Base-by-base conservation (phyloP, 257 asterid genomes). In the Solanum chmielewskii region DNA sequence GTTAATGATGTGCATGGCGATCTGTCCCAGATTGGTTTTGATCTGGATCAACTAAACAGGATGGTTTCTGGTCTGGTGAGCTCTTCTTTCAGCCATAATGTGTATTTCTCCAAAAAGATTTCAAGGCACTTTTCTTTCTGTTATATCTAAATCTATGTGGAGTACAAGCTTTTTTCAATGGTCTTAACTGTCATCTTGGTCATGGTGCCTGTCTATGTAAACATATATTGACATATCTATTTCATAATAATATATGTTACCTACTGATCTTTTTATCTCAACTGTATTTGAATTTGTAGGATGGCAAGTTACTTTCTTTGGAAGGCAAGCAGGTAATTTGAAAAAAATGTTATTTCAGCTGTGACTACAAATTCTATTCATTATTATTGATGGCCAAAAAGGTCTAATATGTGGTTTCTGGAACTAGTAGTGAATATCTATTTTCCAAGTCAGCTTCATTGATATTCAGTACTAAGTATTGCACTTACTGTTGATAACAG, bases 31-130 rank as follows among this genome's bases (percentile, higher is more conserved):
- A 93, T 95, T 88, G 93, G 93, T 42, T 86, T 80, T 52, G 93
- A 93, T 86, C 78, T 95, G 92, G 92, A 91, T 76, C 92, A 87
- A 45, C 84, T 94, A 91, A 91, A 92, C 41, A 89, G 90, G 89
- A 85, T 92, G 91, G 95, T 94, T 90, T 89, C 92, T 88, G 96
- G 96, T 69, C 88, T 95, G 98, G 98, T 95, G 87, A 88, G 98
- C 91, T 83, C 9, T 45, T 16, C 16, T 78, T 81, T 78, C 64
- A 25, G 84, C 16, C 84, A 44, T 44, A 2, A 15, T 13, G 60
- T 42, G 35, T 29, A 68, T 68, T 27, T 29, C 21, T 6, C 21
- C 16, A 1, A 68, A 27, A 68, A 29, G 12, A 76, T 42, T 41
- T 8, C 9, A 14, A 77, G 62, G 83, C 8, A 25, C 8, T 44